phyloP scores from a whole-genome alignment of 495 filamentous ascomycete species.

The Aspergillus campestris region DNA sequence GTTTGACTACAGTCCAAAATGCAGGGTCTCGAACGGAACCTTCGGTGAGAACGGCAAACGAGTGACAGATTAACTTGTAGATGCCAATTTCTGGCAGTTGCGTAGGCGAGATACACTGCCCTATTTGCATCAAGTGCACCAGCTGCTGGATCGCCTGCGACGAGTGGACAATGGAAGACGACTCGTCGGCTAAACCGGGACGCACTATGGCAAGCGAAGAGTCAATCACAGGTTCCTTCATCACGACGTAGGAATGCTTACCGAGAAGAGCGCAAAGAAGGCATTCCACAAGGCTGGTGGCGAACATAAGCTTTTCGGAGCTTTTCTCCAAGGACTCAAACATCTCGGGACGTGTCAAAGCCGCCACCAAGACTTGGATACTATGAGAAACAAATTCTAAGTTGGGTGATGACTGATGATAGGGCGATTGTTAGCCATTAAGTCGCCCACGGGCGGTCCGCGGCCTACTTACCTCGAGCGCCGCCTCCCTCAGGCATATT shows the following conservation, averaged over 20 bases:
- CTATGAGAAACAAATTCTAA: constrained; percentile 36
- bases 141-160: constrained; percentile 20
- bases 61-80: constrained; percentile 39
- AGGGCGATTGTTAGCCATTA: constrained; percentile 1
- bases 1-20: constrained; percentile 53
- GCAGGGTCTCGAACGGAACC: constrained; percentile 48
- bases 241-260: not conserved
- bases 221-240: not conserved
- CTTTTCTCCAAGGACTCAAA: constrained; percentile 10
- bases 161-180: constrained; percentile 12
- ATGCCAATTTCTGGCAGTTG: constrained; percentile 6
- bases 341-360: constrained; percentile 32
- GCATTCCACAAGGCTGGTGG: constrained; percentile 29
- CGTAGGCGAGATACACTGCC: constrained; percentile 7
- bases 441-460: not conserved
- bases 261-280: constrained; percentile 23
- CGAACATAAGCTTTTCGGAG: constrained; percentile 20
- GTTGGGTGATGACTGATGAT: constrained; percentile 21
- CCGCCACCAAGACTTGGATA: constrained; percentile 30
- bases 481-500: constrained; percentile 39
- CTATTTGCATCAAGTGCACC: constrained; percentile 22
- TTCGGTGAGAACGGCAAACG: constrained; percentile 57
- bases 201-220: constrained; percentile 6
- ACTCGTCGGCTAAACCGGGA: constrained; percentile 4
- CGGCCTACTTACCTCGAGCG: constrained; percentile 25